Evolutionary conservation across 805 yeast species (phyloP), one percentile per base, ranked within the genome.

Genomic region (Candida mattraensis): DNA sequence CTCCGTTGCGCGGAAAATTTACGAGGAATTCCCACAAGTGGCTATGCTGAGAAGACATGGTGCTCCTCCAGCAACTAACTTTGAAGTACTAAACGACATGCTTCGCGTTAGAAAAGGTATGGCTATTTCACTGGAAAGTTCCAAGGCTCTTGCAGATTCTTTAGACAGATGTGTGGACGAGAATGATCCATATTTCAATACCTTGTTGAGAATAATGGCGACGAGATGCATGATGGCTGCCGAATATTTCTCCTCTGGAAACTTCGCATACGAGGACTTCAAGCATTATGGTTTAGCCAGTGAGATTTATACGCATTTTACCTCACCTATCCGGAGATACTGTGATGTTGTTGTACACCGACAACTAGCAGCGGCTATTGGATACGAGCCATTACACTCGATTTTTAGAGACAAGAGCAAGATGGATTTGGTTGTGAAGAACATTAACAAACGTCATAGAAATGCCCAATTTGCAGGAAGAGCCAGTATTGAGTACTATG

Each of bases 221-320:
- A 93, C 99, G 0, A 76, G 99, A 53, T 91, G 98, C 64, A 93
- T 93, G 99, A 87, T 88, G 84, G 96, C 99, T 2, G 99, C 99
- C 2, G 97, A 91, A 58, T 93, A 93, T 58, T 93, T 93, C 66
- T 80, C 94, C 8, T 78, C 96, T 0, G 98, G 99, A 7, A 79
- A 84, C 11, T 87, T 72, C 54, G 85, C 95, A 7, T 87, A 87
- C 56, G 80, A 94, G 10, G 99, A 93, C 47, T 93, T 87, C 69
- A 78, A 83, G 44, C 99, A 93, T 70, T 93, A 93, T 61, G 99
- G 99, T 60, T 72, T 93, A 45, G 99, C 99, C 3, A 88, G 91
- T 34, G 97, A 89, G 50, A 93, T 93, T 29, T 93, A 93, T 63
- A 93, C 99, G 1, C 99, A 93, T 72, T 93, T 89, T 72, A 93